Base-by-base conservation (phyloP, 768 basidiomycete genomes). In the Phylloporus sp. region DNA sequence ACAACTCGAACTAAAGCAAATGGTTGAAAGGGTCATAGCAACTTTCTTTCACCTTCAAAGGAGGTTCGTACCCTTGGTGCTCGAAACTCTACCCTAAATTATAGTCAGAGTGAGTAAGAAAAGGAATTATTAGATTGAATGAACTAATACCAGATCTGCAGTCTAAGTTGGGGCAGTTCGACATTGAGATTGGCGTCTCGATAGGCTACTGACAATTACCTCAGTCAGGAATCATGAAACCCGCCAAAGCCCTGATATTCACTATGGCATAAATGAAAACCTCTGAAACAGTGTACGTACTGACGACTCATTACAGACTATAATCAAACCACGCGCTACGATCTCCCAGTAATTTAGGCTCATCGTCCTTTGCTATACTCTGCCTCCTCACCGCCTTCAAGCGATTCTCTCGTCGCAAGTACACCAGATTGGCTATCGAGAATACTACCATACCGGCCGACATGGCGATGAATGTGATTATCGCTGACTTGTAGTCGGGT, bases 301-400 rank as follows among this genome's bases (percentile, higher is more conserved):
- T 2, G 20, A 22, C 22, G 6, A 23, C 40, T 13, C 15, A 5
- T 36, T 69, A 80, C n/a, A 80, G 52, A 20, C 61, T 77, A 54
- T 82, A 81, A 22, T 73, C 62, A 55, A 79, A 82, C 80, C 81
- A 81, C 5, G 79, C 80, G 47, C 76, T 78, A 47, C 62, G 63
- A 59, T 82, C 80, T 5, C 81, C 80, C 27, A 80, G 61, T 1
- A 67, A 70, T 1, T 66, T 60, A 2, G 60, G 56, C 58, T 82
- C 81, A 9, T 76, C 67, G 7, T 61, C 63, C 40, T 67, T 67
- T 6, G 45, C 46, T 48, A 62, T 65, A 8, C 32, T 66, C 24
- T 55, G 61, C 49, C 80, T 71, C 41, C 63, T 68, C 43, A 43
- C 53, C 6, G 62, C 69, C 64, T 83, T 83, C 61, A 69, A 70